These are phyloP conservation scores for Pythium aristosporum DNA, from an alignment of 352 stramenopile genomes.

Conservation along the genomic window DNA sequence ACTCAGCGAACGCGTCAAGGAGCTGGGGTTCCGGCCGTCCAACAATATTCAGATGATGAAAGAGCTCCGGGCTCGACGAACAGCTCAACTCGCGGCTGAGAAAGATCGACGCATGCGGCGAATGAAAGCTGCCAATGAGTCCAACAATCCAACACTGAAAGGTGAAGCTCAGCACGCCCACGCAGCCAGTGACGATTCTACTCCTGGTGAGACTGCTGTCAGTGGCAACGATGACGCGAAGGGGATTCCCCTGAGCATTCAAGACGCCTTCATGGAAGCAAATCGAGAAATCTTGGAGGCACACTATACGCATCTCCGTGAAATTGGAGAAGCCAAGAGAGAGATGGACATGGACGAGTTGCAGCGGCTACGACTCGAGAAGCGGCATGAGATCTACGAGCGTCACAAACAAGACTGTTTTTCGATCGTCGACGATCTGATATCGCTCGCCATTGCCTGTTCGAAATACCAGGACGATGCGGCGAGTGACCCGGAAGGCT, in stretches of 20 bases:
- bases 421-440: constrained; percentile 12
- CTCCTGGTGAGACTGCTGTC: not conserved
- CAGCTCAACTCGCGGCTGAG: constrained; percentile 62
- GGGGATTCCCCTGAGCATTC: constrained; percentile 5
- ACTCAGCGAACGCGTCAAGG: constrained; percentile 48
- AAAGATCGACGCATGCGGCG: constrained; percentile 60
- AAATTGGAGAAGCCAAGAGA: constrained; percentile 34
- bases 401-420: constrained; percentile 1
- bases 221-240: constrained; percentile 6
- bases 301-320: constrained; percentile 45
- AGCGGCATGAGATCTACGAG: constrained; percentile 23
- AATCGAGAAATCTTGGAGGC: constrained; percentile 46
- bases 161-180: not conserved
- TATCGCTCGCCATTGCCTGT: constrained; percentile 3
- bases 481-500: not conserved
- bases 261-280: constrained; percentile 41
- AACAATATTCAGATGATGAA: constrained; percentile 88
- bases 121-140: constrained; percentile 40
- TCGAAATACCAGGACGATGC: not conserved
- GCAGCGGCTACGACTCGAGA: constrained; percentile 29
- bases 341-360: constrained; percentile 38
- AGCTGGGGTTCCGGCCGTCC: constrained; percentile 63
- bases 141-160: constrained; percentile 26
- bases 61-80: constrained; percentile 63
- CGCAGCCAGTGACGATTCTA: not conserved